A percentile compares a stretch with the other conserved stretches of the same genome.
Evolutionary conservation across 2,329 filamentous ascomycete species (phyloP).

Genomic region (Calonectria crousiana): DNA sequence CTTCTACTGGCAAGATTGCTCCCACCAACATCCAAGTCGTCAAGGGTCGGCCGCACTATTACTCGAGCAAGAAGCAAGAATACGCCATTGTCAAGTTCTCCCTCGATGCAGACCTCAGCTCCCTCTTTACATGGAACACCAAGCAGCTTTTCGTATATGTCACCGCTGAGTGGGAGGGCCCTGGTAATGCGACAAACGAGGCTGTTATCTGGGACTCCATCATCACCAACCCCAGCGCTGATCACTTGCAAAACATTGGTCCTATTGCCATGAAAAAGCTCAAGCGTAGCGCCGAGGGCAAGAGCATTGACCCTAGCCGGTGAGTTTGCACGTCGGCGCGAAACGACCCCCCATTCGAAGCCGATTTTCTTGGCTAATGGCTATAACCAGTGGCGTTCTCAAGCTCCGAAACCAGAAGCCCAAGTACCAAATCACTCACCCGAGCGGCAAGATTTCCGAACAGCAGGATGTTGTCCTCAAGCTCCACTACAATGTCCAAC

Average conservation of each 20-base stretch:
- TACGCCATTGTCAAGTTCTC: constrained; percentile 96
- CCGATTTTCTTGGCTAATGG: not conserved
- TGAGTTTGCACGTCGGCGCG: constrained; percentile 44
- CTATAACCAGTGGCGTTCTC: constrained; percentile 72
- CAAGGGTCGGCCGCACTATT: constrained; percentile 95
- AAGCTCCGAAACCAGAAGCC: constrained; percentile 86
- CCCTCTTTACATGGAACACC: constrained; percentile 99
- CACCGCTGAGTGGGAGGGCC: constrained; percentile 76
- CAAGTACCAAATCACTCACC: constrained; percentile 98
- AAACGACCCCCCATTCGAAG: not conserved
- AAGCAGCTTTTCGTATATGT: constrained; percentile 98
- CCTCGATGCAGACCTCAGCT: constrained; percentile 88
- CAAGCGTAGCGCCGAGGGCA: constrained; percentile 68
- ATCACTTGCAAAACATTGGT: constrained; percentile 72
- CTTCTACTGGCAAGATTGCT: constrained; percentile 69
- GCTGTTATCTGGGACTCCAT: constrained; percentile 97
- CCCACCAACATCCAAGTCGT: constrained; percentile 87
- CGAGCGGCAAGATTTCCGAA: constrained; percentile 81
- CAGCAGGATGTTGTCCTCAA: constrained; percentile 80
- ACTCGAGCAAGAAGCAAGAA: constrained; percentile 91
- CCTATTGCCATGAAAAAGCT: constrained; percentile 73
- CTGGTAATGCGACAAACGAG: constrained; percentile 67
- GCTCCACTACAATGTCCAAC: constrained; percentile 96
- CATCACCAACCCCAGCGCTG: constrained; percentile 79
- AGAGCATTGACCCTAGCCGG: constrained; percentile 70